phyloP scores from a whole-genome alignment of 2,329 filamentous ascomycete species.

The Didymellaceae sp. region DNA sequence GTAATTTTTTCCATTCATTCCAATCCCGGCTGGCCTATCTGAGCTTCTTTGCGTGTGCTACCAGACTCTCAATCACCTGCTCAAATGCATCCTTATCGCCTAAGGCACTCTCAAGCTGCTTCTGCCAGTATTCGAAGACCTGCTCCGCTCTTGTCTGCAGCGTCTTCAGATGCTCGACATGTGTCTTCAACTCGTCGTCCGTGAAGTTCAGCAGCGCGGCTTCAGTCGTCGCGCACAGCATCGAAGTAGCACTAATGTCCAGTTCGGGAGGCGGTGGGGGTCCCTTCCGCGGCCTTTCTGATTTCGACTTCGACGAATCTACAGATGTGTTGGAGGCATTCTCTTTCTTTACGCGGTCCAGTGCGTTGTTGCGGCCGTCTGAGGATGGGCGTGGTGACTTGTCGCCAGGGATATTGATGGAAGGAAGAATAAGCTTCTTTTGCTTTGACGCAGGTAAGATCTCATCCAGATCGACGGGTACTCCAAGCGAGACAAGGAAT shows the following conservation, averaged over 20 bases:
- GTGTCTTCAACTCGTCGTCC: slow-evolving; percentile 73
- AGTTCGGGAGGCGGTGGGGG: slow-evolving; percentile 75
- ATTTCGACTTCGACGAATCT: slow-evolving; percentile 46
- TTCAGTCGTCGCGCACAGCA: slow-evolving; percentile 83
- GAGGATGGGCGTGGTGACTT: slow-evolving; percentile 48
- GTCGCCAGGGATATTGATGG: slow-evolving; percentile 60
- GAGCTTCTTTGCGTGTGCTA: slow-evolving; percentile 86
- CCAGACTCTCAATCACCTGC: slow-evolving; percentile 94
- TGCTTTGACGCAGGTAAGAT: slow-evolving; percentile 97
- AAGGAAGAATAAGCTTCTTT: slow-evolving; percentile 94
- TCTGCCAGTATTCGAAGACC: slow-evolving; percentile 87
- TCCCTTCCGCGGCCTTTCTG: slow-evolving; percentile 58
- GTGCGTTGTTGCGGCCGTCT: slow-evolving; percentile 47
- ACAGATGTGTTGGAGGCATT: slow-evolving; percentile 49
- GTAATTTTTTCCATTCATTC: slow-evolving; percentile 16
- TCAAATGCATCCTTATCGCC: slow-evolving; percentile 94
- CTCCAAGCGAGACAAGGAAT: slow-evolving; percentile 93
- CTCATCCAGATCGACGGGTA: slow-evolving; percentile 95
- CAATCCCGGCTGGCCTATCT: slow-evolving; percentile 61
- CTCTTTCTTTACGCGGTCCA: slow-evolving; percentile 48
- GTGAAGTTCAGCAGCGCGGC: slow-evolving; percentile 82
- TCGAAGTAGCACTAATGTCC: slow-evolving; percentile 77
- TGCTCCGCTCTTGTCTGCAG: slow-evolving; percentile 75
- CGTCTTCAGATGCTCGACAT: slow-evolving; percentile 72
- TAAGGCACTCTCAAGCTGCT: slow-evolving; percentile 82